Evolutionary conservation across 2,329 filamentous ascomycete species (phyloP).

Genomic region (Mycosphaerella arachidis): DNA sequence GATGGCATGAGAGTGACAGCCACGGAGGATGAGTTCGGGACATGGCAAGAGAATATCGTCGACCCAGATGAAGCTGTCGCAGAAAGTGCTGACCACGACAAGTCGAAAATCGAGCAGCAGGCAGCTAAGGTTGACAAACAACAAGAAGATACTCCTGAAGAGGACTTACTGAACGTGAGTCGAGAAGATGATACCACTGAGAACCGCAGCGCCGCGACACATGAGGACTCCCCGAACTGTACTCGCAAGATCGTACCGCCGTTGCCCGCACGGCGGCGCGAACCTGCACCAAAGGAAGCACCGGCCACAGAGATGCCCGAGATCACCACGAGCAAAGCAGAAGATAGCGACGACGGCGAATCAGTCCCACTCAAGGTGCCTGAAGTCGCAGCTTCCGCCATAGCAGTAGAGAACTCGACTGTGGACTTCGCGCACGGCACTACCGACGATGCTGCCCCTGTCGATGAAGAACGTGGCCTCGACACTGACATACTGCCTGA

Average conservation of each 20-base stretch:
- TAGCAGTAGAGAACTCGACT: constrained; percentile 15
- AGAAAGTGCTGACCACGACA: not conserved
- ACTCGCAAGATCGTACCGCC: constrained; percentile 7
- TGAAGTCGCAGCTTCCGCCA: constrained; percentile 9
- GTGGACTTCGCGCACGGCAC: constrained; percentile 9
- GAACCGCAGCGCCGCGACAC: not conserved
- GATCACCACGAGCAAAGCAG: not conserved
- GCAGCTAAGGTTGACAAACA: not conserved
- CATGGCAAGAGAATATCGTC: constrained; percentile 18
- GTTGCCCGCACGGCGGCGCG: constrained; percentile 7
- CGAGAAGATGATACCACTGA: not conserved
- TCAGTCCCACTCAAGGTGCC: constrained; percentile 7
- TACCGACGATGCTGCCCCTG: not conserved
- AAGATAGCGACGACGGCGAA: not conserved
- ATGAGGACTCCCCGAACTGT: not conserved
- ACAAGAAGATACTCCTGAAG: not conserved
- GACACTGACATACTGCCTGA: constrained; percentile 1
- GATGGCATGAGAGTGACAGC: not conserved
- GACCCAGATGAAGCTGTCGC: not conserved
- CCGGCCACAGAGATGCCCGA: not conserved
- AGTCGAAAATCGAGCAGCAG: too few relatives aligned
- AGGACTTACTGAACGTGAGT: constrained; percentile 1
- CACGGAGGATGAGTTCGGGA: constrained; percentile 17
- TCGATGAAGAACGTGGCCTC: constrained; percentile 4
- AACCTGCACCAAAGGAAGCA: not conserved